A percentile compares a stretch with the other conserved stretches of the same genome.
These are phyloP conservation scores for Chaetomium olivaceum DNA, from an alignment of 2,329 filamentous ascomycete genomes.

Conservation along the genomic window DNA sequence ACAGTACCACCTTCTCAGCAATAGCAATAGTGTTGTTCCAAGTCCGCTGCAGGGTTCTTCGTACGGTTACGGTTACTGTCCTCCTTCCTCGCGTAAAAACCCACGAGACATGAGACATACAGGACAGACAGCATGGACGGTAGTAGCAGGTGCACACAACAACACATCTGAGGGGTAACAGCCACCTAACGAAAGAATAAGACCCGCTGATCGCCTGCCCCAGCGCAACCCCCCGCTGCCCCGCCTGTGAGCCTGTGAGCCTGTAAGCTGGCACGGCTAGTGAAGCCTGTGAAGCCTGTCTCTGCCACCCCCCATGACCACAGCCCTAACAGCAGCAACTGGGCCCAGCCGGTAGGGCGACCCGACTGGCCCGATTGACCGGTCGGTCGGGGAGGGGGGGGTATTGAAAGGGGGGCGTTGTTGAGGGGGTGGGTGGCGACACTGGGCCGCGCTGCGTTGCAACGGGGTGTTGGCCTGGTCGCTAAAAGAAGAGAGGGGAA, in stretches of 20 bases:
- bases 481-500: too few species aligned
- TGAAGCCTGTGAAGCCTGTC: too few species aligned
- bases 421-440: neutral
- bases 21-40: too few species aligned
- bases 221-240: neutral
- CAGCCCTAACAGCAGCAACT: neutral
- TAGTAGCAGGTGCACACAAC: too few species aligned
- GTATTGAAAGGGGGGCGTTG: too few species aligned
- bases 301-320: neutral
- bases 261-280: too few species aligned
- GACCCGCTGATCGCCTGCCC: conserved; percentile 1
- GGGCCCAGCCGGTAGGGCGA: conserved; percentile 3
- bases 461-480: neutral
- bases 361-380: conserved; percentile 16
- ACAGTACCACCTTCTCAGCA: neutral
- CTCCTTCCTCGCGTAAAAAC: neutral
- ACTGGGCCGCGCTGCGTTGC: neutral
- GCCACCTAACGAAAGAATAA: neutral
- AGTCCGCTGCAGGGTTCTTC: neutral
- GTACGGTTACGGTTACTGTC: neutral
- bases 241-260: too few species aligned
- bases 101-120: neutral
- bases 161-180: neutral
- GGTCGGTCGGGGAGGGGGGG: neutral
- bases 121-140: neutral